Conservation (phyloP, 2,329 filamentous ascomycete genomes). For the Cladophialophora bantiana region DNA sequence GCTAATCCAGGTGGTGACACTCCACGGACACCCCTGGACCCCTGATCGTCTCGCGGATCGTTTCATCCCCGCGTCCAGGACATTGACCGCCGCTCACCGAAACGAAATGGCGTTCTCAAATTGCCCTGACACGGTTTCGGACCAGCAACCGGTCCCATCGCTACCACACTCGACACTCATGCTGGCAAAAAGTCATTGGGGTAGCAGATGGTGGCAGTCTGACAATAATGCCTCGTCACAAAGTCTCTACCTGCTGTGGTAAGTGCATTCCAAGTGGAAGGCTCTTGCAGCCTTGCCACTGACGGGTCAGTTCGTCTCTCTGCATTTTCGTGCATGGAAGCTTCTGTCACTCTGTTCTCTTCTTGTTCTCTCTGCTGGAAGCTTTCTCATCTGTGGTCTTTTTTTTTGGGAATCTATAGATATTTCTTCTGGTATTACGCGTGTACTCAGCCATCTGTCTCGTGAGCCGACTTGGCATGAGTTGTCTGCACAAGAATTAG, state of each 20-base stretch:
- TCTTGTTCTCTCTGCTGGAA: not conserved
- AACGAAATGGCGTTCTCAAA: slow-evolving; percentile 2
- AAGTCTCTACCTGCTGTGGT: too few species aligned
- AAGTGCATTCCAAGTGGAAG: not conserved
- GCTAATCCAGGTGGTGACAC: too few species aligned
- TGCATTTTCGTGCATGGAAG: not conserved
- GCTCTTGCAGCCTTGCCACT: not conserved
- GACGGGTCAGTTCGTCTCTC: not conserved
- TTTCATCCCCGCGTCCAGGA: not conserved
- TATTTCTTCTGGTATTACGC: not conserved
- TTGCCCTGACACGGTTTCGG: slow-evolving; percentile 6
- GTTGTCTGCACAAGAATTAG: slow-evolving; percentile 13
- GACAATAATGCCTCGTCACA: not conserved
- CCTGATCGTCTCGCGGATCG: slow-evolving; percentile 7
- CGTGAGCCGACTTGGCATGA: slow-evolving; percentile 16
- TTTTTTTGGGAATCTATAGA: not conserved
- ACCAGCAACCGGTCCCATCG: not conserved
- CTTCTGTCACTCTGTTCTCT: not conserved
- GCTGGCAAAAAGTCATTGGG: not conserved
- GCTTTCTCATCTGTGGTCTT: not conserved
- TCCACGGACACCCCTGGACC: not conserved
- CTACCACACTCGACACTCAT: not conserved
- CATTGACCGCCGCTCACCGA: not conserved
- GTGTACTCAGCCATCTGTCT: not conserved
- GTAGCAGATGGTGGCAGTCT: not conserved